Base-by-base conservation (phyloP, 331 rosid species). In the Pyrus hybrid region DNA sequence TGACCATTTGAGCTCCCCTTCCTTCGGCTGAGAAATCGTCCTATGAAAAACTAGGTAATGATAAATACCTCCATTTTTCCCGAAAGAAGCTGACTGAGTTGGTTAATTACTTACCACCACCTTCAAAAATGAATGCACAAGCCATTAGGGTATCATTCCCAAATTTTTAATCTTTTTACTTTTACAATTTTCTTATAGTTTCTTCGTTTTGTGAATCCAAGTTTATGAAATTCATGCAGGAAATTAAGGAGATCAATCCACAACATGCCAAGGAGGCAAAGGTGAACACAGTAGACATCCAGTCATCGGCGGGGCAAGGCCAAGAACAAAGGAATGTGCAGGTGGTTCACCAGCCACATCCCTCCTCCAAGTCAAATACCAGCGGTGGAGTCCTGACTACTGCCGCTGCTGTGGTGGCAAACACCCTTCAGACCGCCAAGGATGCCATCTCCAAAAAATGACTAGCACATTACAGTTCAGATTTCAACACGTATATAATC, bases 351-450 rank as follows among this genome's bases (percentile, higher is more conserved):
- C 77, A 85, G 56, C 54, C 80, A 23, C 88, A 83, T 80, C 70
- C 67, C 8, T 14, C 35, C 4, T 29, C 25, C 25, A 76, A 43
- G 67, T 65, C 60, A 10, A 73, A 85, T 63, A 79, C 88, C 13
- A 82, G 87, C 33, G 93, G 88, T 10, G 88, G 89, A 41, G 85
- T 89, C 32, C 76, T 93, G 77, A 80, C 88, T 1, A 66, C 70
- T 12, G 87, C 92, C 1, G 92, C 91, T 0, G 91, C 88, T 0
- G 84, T 85, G 1, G 91, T 83, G 6, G 83, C 80, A 2, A 56
- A 87, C 67, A 75, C 97, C 67, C 80, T 90, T 45, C 76, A 89
- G 61, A 86, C 96, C 0, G 88, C 90, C 70, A 85, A 83, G 81
- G 93, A 88, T 35, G 88, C 88, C 74, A 30, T 84, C 33, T 80